Evolutionary conservation across 2,329 filamentous ascomycete species (phyloP).

Genomic region (Endoconidiophora polonica): DNA sequence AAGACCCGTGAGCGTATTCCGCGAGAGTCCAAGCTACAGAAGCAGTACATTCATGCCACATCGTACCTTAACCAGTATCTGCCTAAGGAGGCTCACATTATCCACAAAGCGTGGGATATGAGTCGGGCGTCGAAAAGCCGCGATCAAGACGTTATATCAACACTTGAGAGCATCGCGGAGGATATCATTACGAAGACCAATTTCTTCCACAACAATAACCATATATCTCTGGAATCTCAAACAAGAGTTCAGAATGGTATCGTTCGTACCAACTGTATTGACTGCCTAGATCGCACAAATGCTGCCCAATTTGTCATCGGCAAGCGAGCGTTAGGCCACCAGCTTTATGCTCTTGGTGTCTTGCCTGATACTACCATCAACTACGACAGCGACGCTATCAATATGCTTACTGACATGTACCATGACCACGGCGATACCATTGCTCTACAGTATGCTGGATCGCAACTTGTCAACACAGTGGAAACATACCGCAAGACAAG

Average conservation of each 20-base stretch:
- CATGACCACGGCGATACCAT: conserved; percentile 97
- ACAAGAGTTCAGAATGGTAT: conserved; percentile 75
- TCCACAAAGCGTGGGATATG: conserved; percentile 97
- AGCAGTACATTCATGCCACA: conserved; percentile 75
- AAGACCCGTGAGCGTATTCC: conserved; percentile 78
- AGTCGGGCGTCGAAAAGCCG: conserved; percentile 82
- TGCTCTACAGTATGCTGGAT: conserved; percentile 92
- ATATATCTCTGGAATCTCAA: conserved; percentile 33
- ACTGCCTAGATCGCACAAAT: conserved; percentile 92
- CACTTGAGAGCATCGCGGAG: conserved; percentile 75
- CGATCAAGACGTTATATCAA: conserved; percentile 87
- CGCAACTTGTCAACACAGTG: conserved; percentile 97
- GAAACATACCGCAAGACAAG: conserved; percentile 98
- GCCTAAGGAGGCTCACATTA: conserved; percentile 66
- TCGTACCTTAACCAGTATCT: conserved; percentile 90
- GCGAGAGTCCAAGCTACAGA: conserved; percentile 75
- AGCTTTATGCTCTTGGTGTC: conserved; percentile 81
- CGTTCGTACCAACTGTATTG: conserved; percentile 91
- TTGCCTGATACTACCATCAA: conserved; percentile 63
- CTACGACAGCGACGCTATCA: conserved; percentile 90
- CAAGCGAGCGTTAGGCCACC: conserved; percentile 80
- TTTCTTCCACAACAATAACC: conserved; percentile 87
- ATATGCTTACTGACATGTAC: conserved; percentile 96
- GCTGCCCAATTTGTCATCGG: conserved; percentile 96
- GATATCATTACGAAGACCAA: conserved; percentile 72